Percentiles rank a stretch among this genome's conserved stretches.
Conservation (phyloP, 2,329 filamentous ascomycete species). For the Monosporascus sp. region DNA sequence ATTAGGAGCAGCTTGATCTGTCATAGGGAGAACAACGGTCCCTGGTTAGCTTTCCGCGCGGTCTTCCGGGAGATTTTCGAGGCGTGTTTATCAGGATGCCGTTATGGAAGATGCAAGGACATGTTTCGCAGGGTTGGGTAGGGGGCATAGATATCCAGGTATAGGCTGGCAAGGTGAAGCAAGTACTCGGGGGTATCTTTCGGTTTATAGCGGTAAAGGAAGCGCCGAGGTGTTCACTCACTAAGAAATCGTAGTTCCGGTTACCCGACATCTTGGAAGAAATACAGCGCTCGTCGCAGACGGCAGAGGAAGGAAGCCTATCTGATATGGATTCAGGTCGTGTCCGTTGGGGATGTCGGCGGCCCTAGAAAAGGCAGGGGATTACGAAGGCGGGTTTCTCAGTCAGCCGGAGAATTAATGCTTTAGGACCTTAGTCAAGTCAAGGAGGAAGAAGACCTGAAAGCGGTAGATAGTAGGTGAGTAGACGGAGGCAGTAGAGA, state of each 20-base stretch:
- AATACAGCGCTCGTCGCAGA: constrained; percentile 15
- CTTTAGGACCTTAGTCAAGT: too few relatives aligned
- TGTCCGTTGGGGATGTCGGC: too few relatives aligned
- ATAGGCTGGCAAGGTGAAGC: too few relatives aligned
- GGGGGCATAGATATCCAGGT: neutral
- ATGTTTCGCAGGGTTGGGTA: neutral
- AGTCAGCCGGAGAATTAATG: too few relatives aligned
- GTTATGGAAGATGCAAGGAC: neutral
- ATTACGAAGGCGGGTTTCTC: too few relatives aligned
- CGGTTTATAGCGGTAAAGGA: constrained; percentile 13
- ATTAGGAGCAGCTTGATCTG: constrained; percentile 97
- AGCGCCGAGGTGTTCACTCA: constrained; percentile 42
- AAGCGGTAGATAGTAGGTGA: too few relatives aligned
- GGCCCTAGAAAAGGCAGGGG: too few relatives aligned
- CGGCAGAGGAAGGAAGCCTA: constrained; percentile 2
- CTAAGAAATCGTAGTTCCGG: constrained; percentile 98
- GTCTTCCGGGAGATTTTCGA: neutral
- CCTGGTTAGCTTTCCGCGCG: constrained; percentile 7
- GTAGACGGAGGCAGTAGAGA: too few relatives aligned
- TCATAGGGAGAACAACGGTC: constrained; percentile 8
- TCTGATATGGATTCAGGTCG: too few relatives aligned
- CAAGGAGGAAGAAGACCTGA: too few relatives aligned
- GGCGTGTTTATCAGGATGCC: too few relatives aligned
- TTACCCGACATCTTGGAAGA: constrained; percentile 77
- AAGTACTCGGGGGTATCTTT: too few relatives aligned